Conservation (phyloP, 78 protist species). For the Dictyostelium brefeldianum region DNA sequence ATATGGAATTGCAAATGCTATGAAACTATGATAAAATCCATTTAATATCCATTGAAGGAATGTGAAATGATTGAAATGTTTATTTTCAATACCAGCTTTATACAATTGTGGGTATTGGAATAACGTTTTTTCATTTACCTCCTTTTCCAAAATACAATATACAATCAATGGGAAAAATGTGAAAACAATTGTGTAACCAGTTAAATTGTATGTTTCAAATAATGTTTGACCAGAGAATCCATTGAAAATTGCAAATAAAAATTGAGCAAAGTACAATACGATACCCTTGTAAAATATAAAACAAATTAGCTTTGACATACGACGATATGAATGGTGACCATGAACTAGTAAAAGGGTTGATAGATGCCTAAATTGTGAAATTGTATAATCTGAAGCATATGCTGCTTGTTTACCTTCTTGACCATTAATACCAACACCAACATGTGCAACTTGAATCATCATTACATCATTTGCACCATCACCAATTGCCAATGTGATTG, state of each 20-base stretch:
- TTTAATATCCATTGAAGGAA: slow-evolving; percentile 56
- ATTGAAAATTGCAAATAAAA: slow-evolving; percentile 77
- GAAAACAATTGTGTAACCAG: slow-evolving; percentile 85
- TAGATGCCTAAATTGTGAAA: slow-evolving; percentile 69
- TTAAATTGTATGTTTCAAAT: slow-evolving; percentile 82
- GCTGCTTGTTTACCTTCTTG: slow-evolving; percentile 91
- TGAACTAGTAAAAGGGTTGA: slow-evolving; percentile 86
- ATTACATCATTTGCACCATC: slow-evolving; percentile 89
- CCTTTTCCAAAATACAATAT: slow-evolving; percentile 74
- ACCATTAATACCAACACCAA: slow-evolving; percentile 97
- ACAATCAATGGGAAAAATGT: slow-evolving; percentile 90
- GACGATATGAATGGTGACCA: slow-evolving; percentile 93
- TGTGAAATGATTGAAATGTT: slow-evolving; percentile 51
- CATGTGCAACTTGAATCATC: slow-evolving; percentile 89
- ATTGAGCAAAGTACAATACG: slow-evolving; percentile 46
- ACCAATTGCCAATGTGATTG: slow-evolving; percentile 88
- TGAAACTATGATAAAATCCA: slow-evolving; percentile 17
- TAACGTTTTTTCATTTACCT: not conserved
- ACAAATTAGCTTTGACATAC: slow-evolving; percentile 85
- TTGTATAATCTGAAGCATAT: slow-evolving; percentile 66
- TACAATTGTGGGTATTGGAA: slow-evolving; percentile 23
- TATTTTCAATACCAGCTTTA: slow-evolving; percentile 26
- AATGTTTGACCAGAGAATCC: slow-evolving; percentile 87
- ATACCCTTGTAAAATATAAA: slow-evolving; percentile 90
- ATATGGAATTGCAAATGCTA: not conserved